A percentile compares a stretch with the other conserved stretches of the same genome.
These are phyloP conservation scores for Acorus calamus DNA, from an alignment of 106 monocot genomes.

Conservation along the genomic window DNA sequence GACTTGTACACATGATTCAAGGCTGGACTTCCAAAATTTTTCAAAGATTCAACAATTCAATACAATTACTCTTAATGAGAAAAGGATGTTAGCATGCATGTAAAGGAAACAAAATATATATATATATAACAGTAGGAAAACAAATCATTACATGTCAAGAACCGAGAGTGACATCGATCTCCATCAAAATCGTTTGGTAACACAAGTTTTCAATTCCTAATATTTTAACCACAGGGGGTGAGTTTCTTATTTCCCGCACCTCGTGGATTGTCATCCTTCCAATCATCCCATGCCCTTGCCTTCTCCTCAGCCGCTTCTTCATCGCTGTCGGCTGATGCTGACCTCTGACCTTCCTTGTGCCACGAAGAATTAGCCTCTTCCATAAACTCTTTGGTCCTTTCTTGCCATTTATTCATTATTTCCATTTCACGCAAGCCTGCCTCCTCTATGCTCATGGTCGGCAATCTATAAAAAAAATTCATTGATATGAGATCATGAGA, in stretches of 20 bases:
- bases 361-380: constrained; percentile 86
- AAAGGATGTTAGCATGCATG: no score
- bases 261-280: constrained; percentile 94
- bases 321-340: constrained; percentile 17
- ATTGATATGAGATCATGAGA: no score
- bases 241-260: constrained; percentile 94
- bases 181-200: no score
- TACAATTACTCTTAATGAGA: no score
- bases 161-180: no score
- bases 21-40: no score
- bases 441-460: constrained; percentile 98
- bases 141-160: no score
- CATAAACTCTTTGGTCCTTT: constrained; percentile 48
- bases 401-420: constrained; percentile 92
- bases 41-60: no score
- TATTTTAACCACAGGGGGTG: constrained; percentile 71
- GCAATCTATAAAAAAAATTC: constrained; percentile 36
- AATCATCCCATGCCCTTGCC: constrained; percentile 93
- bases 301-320: constrained; percentile 83
- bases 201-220: no score
- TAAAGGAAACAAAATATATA: no score
- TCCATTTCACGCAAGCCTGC: constrained; percentile 95
- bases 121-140: no score
- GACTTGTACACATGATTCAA: no score
- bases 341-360: constrained; percentile 43